Conservation (phyloP, 1,284 basidiomycete species). For the Serendipita sp. region DNA sequence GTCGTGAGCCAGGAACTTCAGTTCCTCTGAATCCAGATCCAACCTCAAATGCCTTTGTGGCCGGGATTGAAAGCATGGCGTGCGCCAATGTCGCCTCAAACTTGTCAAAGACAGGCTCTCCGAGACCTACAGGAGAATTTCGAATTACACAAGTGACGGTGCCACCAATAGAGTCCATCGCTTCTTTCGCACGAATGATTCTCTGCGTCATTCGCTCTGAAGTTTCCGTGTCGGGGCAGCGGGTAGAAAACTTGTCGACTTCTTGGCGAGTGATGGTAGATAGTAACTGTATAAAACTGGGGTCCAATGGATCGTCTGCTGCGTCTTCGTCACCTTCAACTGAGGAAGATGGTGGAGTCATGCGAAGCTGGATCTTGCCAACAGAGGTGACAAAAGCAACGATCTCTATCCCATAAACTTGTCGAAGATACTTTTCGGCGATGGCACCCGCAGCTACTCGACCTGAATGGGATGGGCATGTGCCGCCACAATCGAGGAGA, state of each 20-base stretch:
- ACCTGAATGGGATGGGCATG: constrained; percentile 29
- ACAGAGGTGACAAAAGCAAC: constrained; percentile 95
- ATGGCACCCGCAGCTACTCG: constrained; percentile 97
- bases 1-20: constrained; percentile 82
- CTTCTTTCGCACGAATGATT: constrained; percentile 85
- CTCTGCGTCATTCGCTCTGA: constrained; percentile 86
- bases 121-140: constrained; percentile 77
- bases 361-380: constrained; percentile 68
- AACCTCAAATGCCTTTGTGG: constrained; percentile 97
- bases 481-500: not conserved
- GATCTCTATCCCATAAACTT: constrained; percentile 84
- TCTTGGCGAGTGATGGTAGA: constrained; percentile 69
- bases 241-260: constrained; percentile 78
- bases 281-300: constrained; percentile 75
- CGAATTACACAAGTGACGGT: constrained; percentile 95
- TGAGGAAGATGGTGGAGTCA: constrained; percentile 27
- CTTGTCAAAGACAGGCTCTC: constrained; percentile 98
- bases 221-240: constrained; percentile 84
- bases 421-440: constrained; percentile 88
- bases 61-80: constrained; percentile 97
- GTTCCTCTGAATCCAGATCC: constrained; percentile 95
- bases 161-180: constrained; percentile 90
- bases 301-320: constrained; percentile 64
- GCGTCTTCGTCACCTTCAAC: constrained; percentile 48
- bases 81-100: constrained; percentile 93